Base-by-base conservation (phyloP, 192 early-diverging fungal genomes). In the Martensiomyces pterosporus region DNA sequence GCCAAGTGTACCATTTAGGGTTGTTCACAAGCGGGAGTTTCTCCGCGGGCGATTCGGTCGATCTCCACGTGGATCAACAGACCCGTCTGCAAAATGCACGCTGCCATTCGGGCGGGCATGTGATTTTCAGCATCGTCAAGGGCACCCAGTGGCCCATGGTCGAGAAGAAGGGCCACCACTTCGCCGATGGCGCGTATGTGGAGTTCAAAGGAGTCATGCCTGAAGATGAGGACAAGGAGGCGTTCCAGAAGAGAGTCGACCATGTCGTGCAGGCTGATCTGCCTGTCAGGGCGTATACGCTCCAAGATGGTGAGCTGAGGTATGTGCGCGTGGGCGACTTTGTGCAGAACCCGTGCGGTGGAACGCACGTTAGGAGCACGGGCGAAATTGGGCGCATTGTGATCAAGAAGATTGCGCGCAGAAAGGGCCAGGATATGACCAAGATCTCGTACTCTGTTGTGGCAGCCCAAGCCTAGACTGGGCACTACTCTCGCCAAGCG, bases 71-170 rank as follows among this genome's bases (percentile, higher is more conserved):
- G 32, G 51, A 61, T 35, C 22, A 41, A 24, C 18, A 27, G 12
- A 40, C 40, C 18, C 37, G 59, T 7, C 38, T 47, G 34, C 44
- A 37, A 12, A 61, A 61, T 27, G 59, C 59, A 9, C 50, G 51
- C 36, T 61, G 59, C 51, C 59, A 61, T 26, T 49, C 59, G 21
- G 59, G 39, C 4, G 59, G 59, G 13, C 59, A 61, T n/a, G 45
- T 54, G 2, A 49, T 61, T 12, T 61, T 54, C 40, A 61, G 59
- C 51, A 19, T 61, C 13, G 19, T 61, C 33, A 52, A 52, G 45
- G 13, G 23, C 38, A 22, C 2, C 25, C 24, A 26, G 12, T 22
- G 49, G 43, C 35, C 50, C 8, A 60, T 60, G 57, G 10, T 14
- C 22, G 57, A 60, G 43, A 41, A 38, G 12, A 60, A 60, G 39